These are phyloP conservation scores for Monilinia vaccinii-corymbosi DNA, from an alignment of 2,329 filamentous ascomycete genomes.

Conservation along the genomic window DNA sequence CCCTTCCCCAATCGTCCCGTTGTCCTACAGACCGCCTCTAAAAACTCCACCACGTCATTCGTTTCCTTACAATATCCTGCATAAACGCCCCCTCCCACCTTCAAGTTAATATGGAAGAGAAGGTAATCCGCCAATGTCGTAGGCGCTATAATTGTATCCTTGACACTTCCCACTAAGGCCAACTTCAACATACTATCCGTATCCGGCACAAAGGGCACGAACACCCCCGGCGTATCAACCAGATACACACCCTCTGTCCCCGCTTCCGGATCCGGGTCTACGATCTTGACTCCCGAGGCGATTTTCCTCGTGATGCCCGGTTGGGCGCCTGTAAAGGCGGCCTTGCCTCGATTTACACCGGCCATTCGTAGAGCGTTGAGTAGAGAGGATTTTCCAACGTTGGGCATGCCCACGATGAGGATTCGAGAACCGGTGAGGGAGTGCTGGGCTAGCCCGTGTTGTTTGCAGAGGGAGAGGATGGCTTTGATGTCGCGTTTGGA, in stretches of 20 bases:
- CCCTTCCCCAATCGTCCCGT: constrained; percentile 71
- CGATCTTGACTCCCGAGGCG: constrained; percentile 71
- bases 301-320: constrained; percentile 87
- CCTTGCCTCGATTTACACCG: constrained; percentile 59
- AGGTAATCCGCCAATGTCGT: constrained; percentile 83
- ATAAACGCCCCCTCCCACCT: constrained; percentile 21
- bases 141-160: constrained; percentile 73
- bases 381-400: constrained; percentile 92
- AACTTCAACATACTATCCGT: constrained; percentile 89
- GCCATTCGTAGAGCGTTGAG: constrained; percentile 72
- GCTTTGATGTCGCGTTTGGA: constrained; percentile 35
- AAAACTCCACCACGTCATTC: constrained; percentile 69
- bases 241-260: constrained; percentile 55
- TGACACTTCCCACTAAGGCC: constrained; percentile 83
- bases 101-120: constrained; percentile 68
- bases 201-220: constrained; percentile 82
- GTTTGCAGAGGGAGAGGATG: constrained; percentile 40
- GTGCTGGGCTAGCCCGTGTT: constrained; percentile 40
- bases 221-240: constrained; percentile 89
- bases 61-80: constrained; percentile 57
- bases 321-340: constrained; percentile 72
- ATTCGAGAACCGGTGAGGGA: constrained; percentile 74
- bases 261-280: constrained; percentile 40
- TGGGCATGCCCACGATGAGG: constrained; percentile 94
- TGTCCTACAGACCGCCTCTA: constrained; percentile 60